Evolutionary conservation across 441 rosid species (phyloP).

Genomic region (Dalechampia spathulata): DNA sequence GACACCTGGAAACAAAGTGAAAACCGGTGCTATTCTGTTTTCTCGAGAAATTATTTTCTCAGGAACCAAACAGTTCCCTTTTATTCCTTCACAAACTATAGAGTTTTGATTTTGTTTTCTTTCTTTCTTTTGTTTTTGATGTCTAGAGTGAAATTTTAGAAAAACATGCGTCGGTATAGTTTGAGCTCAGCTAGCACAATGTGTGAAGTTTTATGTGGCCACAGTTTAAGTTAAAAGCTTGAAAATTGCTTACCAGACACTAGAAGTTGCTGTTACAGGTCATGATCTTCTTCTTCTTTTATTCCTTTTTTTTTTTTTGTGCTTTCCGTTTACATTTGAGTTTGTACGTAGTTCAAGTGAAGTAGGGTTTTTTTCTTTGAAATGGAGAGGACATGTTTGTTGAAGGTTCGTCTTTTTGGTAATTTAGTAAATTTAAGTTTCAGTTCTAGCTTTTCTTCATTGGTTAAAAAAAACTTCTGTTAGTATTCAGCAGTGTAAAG

Average conservation of each 20-base stretch:
- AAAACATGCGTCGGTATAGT: slow-evolving; percentile 15
- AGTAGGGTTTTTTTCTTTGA: not conserved
- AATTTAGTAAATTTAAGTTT: not conserved
- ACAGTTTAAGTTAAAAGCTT: slow-evolving; percentile 10
- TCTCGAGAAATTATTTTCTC: slow-evolving; percentile 23
- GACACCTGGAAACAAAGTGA: slow-evolving; percentile 10
- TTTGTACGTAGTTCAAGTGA: not conserved
- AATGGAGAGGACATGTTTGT: not conserved
- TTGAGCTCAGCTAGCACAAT: slow-evolving; percentile 22
- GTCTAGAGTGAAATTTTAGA: slow-evolving; percentile 2
- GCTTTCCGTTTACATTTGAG: not conserved
- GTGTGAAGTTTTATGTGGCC: slow-evolving; percentile 10
- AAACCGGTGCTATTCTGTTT: slow-evolving; percentile 12
- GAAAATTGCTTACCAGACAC: slow-evolving; percentile 10
- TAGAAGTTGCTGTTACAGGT: slow-evolving; percentile 24
- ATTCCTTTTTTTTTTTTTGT: not conserved
- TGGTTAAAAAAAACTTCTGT: too few relatives aligned
- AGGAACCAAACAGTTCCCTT: slow-evolving; percentile 20
- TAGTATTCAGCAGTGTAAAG: not conserved
- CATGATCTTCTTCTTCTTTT: slow-evolving; percentile 35
- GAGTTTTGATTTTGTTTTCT: not conserved
- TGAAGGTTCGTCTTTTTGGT: not conserved
- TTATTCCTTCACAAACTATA: not conserved
- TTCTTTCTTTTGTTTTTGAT: not conserved
- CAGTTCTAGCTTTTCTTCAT: too few relatives aligned